Conservation (phyloP, 441 rosid genomes). For the Iberis amara region DNA sequence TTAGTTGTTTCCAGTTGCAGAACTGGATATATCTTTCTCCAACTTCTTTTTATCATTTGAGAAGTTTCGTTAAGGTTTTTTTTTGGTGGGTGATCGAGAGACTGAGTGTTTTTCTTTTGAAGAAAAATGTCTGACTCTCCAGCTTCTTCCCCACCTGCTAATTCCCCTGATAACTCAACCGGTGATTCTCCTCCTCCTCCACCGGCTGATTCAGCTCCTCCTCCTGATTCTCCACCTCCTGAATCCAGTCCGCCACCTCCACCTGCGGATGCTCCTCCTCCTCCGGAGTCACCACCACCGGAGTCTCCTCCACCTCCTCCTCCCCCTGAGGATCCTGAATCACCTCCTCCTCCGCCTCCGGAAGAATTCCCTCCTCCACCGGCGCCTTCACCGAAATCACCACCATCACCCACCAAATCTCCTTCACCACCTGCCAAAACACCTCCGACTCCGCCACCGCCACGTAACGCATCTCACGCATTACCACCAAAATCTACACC, state of each 20-base stretch:
- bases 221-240: conserved; percentile 1
- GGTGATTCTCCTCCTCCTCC: conserved; percentile 18
- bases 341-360: conserved; percentile 14
- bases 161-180: conserved; percentile 5
- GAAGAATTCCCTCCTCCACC: conserved; percentile 19
- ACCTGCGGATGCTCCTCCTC: conserved; percentile 14
- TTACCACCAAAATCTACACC: conserved; percentile 3
- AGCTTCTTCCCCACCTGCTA: conserved; percentile 24
- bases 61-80: background rate
- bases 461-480: conserved; percentile 17
- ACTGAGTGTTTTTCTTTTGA: conserved; percentile 1
- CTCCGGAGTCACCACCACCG: conserved; percentile 23
- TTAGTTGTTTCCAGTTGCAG: conserved; percentile 3
- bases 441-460: conserved; percentile 18
- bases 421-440: conserved; percentile 23
- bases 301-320: conserved; percentile 1
- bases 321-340: background rate
- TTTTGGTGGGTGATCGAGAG: background rate
- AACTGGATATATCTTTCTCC: background rate
- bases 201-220: too few relatives aligned
- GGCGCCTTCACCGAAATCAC: conserved; percentile 23
- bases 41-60: background rate
- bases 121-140: conserved; percentile 36
- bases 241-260: background rate
- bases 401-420: conserved; percentile 26